Percentiles rank a stretch among this genome's conserved stretches.
Evolutionary conservation across 108 stramenopile genomes (phyloP).

Genomic region (Pseudonitzschia multiseries): DNA sequence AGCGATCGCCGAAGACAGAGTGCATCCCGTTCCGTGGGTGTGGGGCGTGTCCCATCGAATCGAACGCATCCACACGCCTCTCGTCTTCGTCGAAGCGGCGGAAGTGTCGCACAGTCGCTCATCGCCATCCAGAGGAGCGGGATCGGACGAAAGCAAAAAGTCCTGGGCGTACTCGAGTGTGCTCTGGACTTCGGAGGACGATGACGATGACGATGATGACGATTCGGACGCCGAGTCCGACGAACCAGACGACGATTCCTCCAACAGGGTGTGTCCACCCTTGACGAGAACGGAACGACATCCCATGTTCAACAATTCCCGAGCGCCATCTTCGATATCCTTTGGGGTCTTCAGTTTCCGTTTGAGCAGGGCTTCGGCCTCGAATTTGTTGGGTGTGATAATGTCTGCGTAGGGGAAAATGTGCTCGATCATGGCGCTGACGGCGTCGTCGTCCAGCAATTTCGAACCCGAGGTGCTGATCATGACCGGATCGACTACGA

Average conservation of each 20-base stretch:
- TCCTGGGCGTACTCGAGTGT: conserved; percentile 71
- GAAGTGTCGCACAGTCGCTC: conserved; percentile 70
- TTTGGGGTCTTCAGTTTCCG: conserved; percentile 45
- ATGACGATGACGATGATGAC: background rate
- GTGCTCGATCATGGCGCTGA: conserved; percentile 60
- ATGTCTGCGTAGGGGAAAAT: conserved; percentile 84
- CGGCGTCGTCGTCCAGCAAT: conserved; percentile 77
- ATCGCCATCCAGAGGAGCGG: conserved; percentile 27
- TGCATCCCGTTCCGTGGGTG: conserved; percentile 92
- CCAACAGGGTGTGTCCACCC: conserved; percentile 80
- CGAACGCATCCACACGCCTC: conserved; percentile 77
- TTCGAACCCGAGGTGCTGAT: conserved; percentile 86
- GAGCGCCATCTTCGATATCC: conserved; percentile 82
- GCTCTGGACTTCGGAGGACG: conserved; percentile 43
- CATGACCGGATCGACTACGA: conserved; percentile 95
- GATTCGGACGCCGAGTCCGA: too few species aligned
- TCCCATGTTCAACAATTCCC: conserved; percentile 68
- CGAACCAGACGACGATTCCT: conserved; percentile 29
- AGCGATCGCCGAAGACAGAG: conserved; percentile 86
- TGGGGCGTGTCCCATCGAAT: conserved; percentile 61
- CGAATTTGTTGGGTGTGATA: conserved; percentile 89
- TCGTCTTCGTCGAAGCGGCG: conserved; percentile 12
- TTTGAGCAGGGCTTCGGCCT: conserved; percentile 87
- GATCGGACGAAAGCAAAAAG: conserved; percentile 52
- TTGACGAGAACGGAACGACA: conserved; percentile 86